Base-by-base conservation (phyloP, 2,329 filamentous ascomycete species). In the Pseudocercospora macadamiae region DNA sequence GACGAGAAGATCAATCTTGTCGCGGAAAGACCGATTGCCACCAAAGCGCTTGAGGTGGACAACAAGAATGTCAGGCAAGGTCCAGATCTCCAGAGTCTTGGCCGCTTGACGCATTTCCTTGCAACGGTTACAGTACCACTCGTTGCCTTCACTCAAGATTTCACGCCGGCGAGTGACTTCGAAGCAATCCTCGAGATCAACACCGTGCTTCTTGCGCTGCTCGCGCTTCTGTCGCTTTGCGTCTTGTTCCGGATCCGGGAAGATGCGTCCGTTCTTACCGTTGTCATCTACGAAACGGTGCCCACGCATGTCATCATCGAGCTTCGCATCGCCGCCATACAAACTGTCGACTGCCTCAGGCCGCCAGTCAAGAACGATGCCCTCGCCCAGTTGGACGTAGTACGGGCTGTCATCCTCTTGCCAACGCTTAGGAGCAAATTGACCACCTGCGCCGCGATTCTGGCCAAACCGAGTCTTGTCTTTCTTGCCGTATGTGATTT, bases 41-140 rank as follows among this genome's bases (percentile, higher is more conserved):
- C 91, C 96, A 74, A 99, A 99, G 5, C 95, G 87, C 80, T 99
- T 99, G 51, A 99, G 82, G 72, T 99, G 95, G 62, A 97, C 89
- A 42, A 97, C 89, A 14, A 99, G 83, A 61, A 97, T 96, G 73
- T 99, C 95, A 0, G 95, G 95, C 2, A 90, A 89, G 71, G 93
- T 97, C 95, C 95, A 99, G 16, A 99, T 84, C 71, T 97, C 93
- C 54, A 99, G 91, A 70, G 95, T 97, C 80, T 99, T 99, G 77
- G 89, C 93, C 18, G 95, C 95, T 60, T 91, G 88, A 14, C 91
- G 87, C 69, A 96, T 89, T 68, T 96, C 91, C 74, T 97, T 97
- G 82, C 95, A 99, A 26, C 91, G 86, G 57, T 91, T 93, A 71
- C 95, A 99, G 73, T 96, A 97, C 95, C 95, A 99, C 60, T 91